Base-by-base conservation (phyloP, 345 rosid species). In the Excoecaria agallocha region DNA sequence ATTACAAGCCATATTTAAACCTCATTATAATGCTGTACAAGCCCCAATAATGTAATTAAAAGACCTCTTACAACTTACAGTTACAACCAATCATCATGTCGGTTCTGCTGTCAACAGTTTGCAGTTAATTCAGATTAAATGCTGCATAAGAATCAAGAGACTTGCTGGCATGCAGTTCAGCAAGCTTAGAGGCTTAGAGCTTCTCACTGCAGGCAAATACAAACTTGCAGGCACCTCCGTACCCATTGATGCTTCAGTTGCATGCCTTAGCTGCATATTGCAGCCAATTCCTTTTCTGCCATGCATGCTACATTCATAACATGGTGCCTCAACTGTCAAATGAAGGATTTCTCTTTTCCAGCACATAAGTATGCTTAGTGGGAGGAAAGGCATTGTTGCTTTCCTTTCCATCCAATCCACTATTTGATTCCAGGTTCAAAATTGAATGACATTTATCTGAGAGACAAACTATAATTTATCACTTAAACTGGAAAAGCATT, bases 401-500 rank as follows among this genome's bases (percentile, higher is more conserved):
- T 46, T 45, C 15, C 3, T 25, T 66, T 41, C 10, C 0, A 9
- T 8, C 56, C 74, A 71, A 24, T 54, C 38, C 37, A 43, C 22
- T 3, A 57, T 24, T 15, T 41, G 74, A 72, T 30, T 35, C 69
- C 62, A 52, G 43, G 66, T 65, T 20, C 64, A 74, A 11, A 51
- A 54, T 25, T 30, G 25, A 25, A 0, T 16, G 35, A 19, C 43
- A 38, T 30, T 30, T 8, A 35, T 19, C 48, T 49, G 59, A 48
- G 68, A 3, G 19, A 49, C 49, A 30, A 19, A 57, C 24, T 22
- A 56, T 10, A 19, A 25, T 22, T 4, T 12, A 15, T 24, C 52
- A 57, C 46, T 43, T 3, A 20, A 20, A 49, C 50, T 48, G 49
- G 25, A 48, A 10, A 54, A 38, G n/a, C 20, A 9, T 48, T 5